A percentile compares a stretch with the other conserved stretches of the same genome.
Evolutionary conservation across 331 rosid species (phyloP).

Genomic region (Pyracantha coccinea): DNA sequence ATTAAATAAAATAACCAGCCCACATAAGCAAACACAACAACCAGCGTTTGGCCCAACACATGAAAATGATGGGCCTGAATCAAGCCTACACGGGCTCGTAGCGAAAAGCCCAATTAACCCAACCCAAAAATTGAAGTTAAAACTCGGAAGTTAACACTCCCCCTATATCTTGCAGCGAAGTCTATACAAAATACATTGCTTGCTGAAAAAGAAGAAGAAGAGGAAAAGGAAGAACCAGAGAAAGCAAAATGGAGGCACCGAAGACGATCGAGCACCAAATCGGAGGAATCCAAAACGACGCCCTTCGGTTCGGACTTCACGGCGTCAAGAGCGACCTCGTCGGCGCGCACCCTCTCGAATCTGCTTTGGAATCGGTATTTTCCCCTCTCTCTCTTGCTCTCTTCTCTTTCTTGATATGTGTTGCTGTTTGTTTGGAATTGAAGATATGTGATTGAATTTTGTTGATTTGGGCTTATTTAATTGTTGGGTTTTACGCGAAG

Average conservation of each 20-base stretch:
- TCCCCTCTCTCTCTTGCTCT: conserved; percentile 3
- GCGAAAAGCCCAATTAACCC: not conserved
- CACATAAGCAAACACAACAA: not conserved
- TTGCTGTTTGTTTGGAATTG: not conserved
- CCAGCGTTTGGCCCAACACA: not conserved
- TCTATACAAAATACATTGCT: not conserved
- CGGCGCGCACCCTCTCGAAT: conserved; percentile 68
- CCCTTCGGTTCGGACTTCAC: conserved; percentile 67
- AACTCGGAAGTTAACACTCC: not conserved
- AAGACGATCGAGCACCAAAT: conserved; percentile 71
- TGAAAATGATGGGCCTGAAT: not conserved
- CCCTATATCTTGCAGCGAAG: not conserved
- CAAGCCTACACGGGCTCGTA: not conserved
- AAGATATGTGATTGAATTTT: not conserved
- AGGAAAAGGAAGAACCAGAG: not conserved
- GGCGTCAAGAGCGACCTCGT: conserved; percentile 65
- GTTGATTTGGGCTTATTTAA: not conserved
- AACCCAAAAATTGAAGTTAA: not conserved
- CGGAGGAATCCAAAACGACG: conserved; percentile 74
- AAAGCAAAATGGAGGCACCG: conserved; percentile 36
- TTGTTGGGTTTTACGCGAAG: conserved; percentile 27
- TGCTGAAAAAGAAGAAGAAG: conserved; percentile 9
- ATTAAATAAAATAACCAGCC: not conserved
- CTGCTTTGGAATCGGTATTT: conserved; percentile 55
- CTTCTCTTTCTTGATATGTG: not conserved